A percentile compares a stretch with the other conserved stretches of the same genome.
Evolutionary conservation across 805 yeast species (phyloP).

Genomic region (Cyberlindnera meyerae): DNA sequence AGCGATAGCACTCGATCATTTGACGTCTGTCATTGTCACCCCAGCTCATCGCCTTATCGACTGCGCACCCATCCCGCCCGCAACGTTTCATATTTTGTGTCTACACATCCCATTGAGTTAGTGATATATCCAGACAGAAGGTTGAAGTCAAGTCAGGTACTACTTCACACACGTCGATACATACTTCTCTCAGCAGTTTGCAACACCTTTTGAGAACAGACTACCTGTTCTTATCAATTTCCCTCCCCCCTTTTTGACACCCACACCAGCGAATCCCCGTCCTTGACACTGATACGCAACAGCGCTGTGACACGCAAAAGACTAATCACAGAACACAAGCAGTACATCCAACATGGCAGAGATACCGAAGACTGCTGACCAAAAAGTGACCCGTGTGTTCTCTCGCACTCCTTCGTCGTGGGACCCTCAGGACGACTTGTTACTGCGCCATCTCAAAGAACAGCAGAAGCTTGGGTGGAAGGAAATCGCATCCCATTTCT

Average conservation of each 20-base stretch:
- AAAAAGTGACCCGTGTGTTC: conserved; percentile 23
- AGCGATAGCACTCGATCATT: too few relatives aligned
- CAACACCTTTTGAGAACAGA: too few relatives aligned
- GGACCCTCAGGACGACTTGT: conserved; percentile 73
- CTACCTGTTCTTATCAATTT: background rate
- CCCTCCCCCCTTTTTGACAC: background rate
- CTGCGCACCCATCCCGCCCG: background rate
- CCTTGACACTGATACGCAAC: too few relatives aligned
- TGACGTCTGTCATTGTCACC: background rate
- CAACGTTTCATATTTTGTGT: too few relatives aligned
- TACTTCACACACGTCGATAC: too few relatives aligned
- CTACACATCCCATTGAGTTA: too few relatives aligned
- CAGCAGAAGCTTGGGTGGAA: conserved; percentile 85
- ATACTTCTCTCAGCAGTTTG: too few relatives aligned
- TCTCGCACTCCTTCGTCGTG: conserved; percentile 53
- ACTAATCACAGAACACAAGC: background rate
- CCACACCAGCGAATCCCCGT: background rate
- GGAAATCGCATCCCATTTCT: conserved; percentile 75
- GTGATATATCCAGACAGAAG: too few relatives aligned
- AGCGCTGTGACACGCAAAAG: too few relatives aligned
- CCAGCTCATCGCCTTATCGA: conserved; percentile 13
- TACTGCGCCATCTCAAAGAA: conserved; percentile 73
- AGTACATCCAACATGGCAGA: conserved; percentile 1
- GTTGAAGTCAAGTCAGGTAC: too few relatives aligned
- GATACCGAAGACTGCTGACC: conserved; percentile 2